These are phyloP conservation scores for Scalesia atractyloides DNA, from an alignment of 129 eudicot species.

Conservation along the genomic window DNA sequence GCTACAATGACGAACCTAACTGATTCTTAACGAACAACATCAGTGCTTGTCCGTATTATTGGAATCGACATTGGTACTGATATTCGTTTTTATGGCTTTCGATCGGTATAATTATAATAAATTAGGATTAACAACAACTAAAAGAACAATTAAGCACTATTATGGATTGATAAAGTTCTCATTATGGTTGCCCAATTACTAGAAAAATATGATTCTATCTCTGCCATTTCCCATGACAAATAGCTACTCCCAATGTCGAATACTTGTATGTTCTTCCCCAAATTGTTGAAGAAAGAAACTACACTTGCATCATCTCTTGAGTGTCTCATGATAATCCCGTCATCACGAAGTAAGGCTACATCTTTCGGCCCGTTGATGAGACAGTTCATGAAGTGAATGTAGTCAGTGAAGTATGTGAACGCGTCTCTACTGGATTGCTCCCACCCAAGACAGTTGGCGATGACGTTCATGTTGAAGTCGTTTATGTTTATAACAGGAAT, in stretches of 20 bases:
- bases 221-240: conserved; percentile 11
- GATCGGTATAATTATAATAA: too few species aligned
- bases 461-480: conserved; percentile 3
- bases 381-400: conserved; percentile 31
- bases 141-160: conserved; percentile 7
- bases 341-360: conserved; percentile 29
- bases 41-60: too few species aligned
- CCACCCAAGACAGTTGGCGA: conserved; percentile 21
- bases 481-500: conserved; percentile 22
- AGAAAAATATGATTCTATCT: conserved; percentile 17
- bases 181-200: conserved; percentile 25
- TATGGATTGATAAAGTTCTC: conserved; percentile 22
- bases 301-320: conserved; percentile 24
- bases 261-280: conserved; percentile 19
- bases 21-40: too few species aligned
- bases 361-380: conserved; percentile 25
- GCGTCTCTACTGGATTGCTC: conserved; percentile 10
- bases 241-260: conserved; percentile 1
- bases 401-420: conserved; percentile 23
- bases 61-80: too few species aligned
- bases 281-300: conserved; percentile 7
- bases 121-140: conserved; percentile 10
- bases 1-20: too few species aligned
- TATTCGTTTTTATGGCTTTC: too few species aligned
- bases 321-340: conserved; percentile 18